phyloP scores from a whole-genome alignment of 2,329 filamentous ascomycete species.

The Trichoderma gracile region DNA sequence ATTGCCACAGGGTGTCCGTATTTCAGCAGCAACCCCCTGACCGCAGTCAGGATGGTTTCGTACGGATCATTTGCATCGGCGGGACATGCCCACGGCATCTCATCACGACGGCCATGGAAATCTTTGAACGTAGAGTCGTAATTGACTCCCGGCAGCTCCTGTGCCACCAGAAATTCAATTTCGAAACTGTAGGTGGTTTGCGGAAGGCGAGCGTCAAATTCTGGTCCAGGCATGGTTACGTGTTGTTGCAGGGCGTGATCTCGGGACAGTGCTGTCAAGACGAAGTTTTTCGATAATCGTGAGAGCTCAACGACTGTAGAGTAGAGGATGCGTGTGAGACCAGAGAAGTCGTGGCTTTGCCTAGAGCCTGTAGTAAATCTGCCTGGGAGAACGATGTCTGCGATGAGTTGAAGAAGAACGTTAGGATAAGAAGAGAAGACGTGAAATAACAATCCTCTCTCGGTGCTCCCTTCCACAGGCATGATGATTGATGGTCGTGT shows the following conservation, averaged over 20 bases:
- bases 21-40: not conserved
- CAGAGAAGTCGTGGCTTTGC: not conserved
- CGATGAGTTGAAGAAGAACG: not conserved
- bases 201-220: not conserved
- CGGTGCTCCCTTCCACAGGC: not conserved
- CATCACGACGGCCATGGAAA: not conserved
- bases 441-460: not conserved
- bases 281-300: not conserved
- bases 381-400: not conserved
- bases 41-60: slow-evolving; percentile 7
- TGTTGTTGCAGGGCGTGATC: not conserved
- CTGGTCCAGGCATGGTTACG: not conserved
- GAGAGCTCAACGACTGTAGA: not conserved
- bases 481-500: not conserved
- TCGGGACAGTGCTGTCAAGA: not conserved
- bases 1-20: slow-evolving; percentile 14
- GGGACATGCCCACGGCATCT: slow-evolving; percentile 29
- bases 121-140: not conserved
- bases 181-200: slow-evolving; percentile 29
- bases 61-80: slow-evolving; percentile 17
- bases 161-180: slow-evolving; percentile 33
- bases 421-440: not conserved
- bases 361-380: not conserved
- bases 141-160: slow-evolving; percentile 17
- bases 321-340: not conserved